phyloP scores from a whole-genome alignment of 495 filamentous ascomycete species.

The Pseudoneurospora amorphoporcata region DNA sequence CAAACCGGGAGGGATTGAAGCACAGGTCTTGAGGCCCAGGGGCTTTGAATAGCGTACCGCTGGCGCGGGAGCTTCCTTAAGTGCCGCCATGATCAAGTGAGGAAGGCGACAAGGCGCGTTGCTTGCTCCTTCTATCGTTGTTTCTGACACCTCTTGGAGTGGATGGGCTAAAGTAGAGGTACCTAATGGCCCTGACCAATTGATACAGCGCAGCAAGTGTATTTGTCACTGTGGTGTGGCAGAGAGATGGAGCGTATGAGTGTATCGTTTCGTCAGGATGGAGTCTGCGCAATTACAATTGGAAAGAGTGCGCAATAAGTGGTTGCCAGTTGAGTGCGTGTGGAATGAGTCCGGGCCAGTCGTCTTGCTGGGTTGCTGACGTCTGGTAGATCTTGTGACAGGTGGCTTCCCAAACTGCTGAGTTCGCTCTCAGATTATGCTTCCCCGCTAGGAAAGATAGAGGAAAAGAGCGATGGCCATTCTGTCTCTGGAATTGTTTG shows the following conservation, averaged over 20 bases:
- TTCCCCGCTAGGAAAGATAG: neutral
- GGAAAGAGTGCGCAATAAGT: neutral
- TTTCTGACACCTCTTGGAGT: neutral
- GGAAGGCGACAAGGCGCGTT: neutral
- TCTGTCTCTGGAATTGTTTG: neutral
- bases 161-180: neutral
- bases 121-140: neutral
- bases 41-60: neutral
- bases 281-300: neutral
- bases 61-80: neutral
- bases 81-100: neutral
- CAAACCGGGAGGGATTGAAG: neutral
- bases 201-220: neutral
- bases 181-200: neutral
- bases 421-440: neutral
- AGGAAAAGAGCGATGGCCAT: neutral
- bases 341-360: neutral
- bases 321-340: neutral
- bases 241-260: neutral
- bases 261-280: neutral
- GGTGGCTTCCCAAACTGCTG: neutral
- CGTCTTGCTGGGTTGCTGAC: neutral
- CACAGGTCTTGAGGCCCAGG: neutral
- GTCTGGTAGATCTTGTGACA: neutral
- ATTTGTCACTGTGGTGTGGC: neutral